Evolutionary conservation across 2,329 filamentous ascomycete genomes (phyloP), one percentile per base, ranked within the genome.

Genomic region (Ilyonectria mors-panacis): DNA sequence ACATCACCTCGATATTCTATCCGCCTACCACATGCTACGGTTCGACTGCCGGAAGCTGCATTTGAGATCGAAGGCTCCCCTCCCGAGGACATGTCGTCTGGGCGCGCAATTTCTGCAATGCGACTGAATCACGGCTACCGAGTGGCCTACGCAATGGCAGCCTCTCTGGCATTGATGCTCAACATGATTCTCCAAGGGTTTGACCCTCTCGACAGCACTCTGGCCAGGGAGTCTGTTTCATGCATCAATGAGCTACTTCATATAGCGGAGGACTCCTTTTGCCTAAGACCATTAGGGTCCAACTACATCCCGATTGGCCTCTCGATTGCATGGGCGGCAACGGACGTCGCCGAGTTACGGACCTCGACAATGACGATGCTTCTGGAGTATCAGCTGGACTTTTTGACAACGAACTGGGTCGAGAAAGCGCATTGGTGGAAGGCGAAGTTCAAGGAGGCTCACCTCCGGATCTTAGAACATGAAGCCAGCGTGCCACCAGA

Each of bases 271-370:
- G 54, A 65, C 12, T 73, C 73, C 1, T 30, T 57, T 15, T 44
- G 57, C 13, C 74, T 76, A 50, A 55, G 75, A 8, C 78, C 78
- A 6, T 50, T 79, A 1, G 78, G 75, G 1, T 73, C 78, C 7
- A 72, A 71, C 33, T 75, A 76, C 23, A 70, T 78, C 30, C 74
- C 76, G 6, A 59, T 75, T 1, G 73, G 69, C 12, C 65, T 80
- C 2, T 51, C 76, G 9, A 62, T 74, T 1, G 78, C 73, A 0
- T 78, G 74, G 74, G 69, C 72, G 0, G 65, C 70, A 23, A 71
- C 72, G 3, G 77, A 77, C 3, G 82, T 84, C 13, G 19, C 13
- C 3, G 39, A 8, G 13, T 35, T 69, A 39, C 19, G 35, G 2
- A 55, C 48, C 6, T 67, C 75, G 33, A 37, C 55, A 19, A n/a